Conservation (phyloP, 768 basidiomycete genomes). For the Trametes maxima region DNA sequence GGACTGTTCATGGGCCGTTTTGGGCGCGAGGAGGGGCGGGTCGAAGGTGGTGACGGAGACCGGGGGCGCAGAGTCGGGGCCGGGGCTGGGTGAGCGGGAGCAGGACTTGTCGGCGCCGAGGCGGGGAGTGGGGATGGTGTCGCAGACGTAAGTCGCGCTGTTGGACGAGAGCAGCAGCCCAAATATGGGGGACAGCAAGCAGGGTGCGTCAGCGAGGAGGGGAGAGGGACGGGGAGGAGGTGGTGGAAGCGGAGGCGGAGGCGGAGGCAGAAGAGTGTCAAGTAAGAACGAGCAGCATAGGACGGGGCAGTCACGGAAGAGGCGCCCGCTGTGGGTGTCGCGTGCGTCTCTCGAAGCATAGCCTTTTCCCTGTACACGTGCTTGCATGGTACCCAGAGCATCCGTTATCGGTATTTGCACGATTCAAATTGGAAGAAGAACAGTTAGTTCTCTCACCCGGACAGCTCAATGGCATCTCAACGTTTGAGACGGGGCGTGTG, state of each 20-base stretch:
- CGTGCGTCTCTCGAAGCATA: constrained; percentile 23
- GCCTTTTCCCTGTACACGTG: constrained; percentile 4
- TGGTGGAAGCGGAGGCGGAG: neutral
- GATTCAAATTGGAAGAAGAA: constrained; percentile 53
- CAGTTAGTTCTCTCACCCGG: constrained; percentile 31
- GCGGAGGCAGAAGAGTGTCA: too few species aligned
- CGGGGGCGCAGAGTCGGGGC: constrained; percentile 23
- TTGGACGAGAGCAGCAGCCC: constrained; percentile 15
- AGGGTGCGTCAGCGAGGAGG: constrained; percentile 3
- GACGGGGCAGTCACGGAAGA: constrained; percentile 1
- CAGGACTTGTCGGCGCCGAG: constrained; percentile 42
- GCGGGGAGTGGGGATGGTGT: constrained; percentile 68
- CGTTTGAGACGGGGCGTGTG: constrained; percentile 60
- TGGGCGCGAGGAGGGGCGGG: constrained; percentile 23
- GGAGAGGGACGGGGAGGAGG: neutral
- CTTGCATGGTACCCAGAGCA: constrained; percentile 16
- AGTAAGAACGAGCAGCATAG: neutral
- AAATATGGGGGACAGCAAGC: constrained; percentile 24
- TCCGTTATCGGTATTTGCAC: constrained; percentile 46
- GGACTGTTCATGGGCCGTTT: neutral
- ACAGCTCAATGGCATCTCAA: constrained; percentile 41
- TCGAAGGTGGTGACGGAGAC: constrained; percentile 29
- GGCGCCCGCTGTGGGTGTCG: constrained; percentile 21
- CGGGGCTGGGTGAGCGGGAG: too few species aligned
- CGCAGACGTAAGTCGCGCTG: constrained; percentile 57